These are phyloP conservation scores for Xylaria intraflava DNA, from an alignment of 495 filamentous ascomycete genomes.

Conservation along the genomic window DNA sequence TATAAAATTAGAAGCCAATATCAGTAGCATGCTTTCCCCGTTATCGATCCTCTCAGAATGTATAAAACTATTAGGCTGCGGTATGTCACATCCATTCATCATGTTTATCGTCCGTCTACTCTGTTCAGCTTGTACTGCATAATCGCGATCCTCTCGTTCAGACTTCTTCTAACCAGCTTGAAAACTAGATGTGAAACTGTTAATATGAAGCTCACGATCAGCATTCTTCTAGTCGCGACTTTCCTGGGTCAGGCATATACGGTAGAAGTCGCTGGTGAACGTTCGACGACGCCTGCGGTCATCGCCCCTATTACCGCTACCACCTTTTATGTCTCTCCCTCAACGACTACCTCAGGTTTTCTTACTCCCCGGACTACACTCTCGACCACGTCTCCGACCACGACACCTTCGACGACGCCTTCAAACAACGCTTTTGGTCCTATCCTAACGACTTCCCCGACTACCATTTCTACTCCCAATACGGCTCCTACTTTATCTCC, in stretches of 20 bases:
- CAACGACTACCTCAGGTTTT: no score
- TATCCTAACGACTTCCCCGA: background rate
- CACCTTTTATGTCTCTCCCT: no score
- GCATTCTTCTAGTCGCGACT: background rate
- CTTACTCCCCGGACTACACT: no score
- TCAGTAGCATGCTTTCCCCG: no score
- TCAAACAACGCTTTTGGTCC: background rate
- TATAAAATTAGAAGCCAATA: no score
- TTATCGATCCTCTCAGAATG: no score
- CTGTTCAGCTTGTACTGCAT: no score
- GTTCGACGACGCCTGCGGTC: background rate
- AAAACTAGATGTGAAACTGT: background rate
- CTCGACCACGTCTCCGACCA: background rate
- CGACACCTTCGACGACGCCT: background rate
- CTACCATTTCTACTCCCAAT: background rate
- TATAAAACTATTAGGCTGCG: no score
- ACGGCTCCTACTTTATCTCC: background rate
- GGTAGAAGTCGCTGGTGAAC: no score
- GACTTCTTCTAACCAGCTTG: background rate
- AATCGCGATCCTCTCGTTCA: no score
- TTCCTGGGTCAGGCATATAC: background rate
- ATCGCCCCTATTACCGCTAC: background rate
- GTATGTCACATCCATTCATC: no score
- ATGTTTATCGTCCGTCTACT: no score
- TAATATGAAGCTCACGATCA: conserved; percentile 1